Percentiles rank a stretch among this genome's conserved stretches.
Conservation (phyloP, 768 basidiomycete species). For the Coprinopsis strossmayeri region DNA sequence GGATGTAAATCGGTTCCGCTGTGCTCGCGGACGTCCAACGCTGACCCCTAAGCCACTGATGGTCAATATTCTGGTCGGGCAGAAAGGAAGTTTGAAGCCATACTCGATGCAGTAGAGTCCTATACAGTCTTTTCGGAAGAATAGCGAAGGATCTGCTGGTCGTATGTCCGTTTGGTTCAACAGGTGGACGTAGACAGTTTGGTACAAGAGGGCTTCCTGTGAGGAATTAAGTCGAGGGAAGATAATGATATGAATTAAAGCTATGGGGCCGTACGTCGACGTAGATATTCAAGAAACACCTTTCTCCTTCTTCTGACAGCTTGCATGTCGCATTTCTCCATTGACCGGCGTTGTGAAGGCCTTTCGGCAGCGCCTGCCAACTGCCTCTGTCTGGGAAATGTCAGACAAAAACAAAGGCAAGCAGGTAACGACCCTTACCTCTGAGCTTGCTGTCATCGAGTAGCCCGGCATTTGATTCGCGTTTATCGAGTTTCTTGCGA, state of each 20-base stretch:
- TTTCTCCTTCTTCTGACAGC: conserved; percentile 58
- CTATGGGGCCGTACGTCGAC: conserved; percentile 48
- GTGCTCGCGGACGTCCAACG: conserved; percentile 47
- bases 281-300: conserved; percentile 67
- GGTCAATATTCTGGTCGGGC: neutral
- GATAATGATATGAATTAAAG: neutral
- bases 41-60: conserved; percentile 39
- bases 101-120: conserved; percentile 62
- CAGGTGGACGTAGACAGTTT: conserved; percentile 66
- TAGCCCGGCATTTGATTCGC: conserved; percentile 25
- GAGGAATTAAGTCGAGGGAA: conserved; percentile 14
- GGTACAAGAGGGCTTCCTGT: conserved; percentile 68
- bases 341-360: conserved; percentile 44
- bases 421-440: conserved; percentile 32
- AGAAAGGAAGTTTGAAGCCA: conserved; percentile 13
- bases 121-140: conserved; percentile 71
- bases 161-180: conserved; percentile 78
- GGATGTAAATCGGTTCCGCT: conserved; percentile 67
- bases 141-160: conserved; percentile 66
- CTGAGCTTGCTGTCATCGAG: conserved; percentile 53
- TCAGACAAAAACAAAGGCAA: neutral
- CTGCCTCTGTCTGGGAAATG: conserved; percentile 60
- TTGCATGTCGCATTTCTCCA: conserved; percentile 74
- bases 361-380: conserved; percentile 58
- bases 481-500: conserved; percentile 53